Conservation (phyloP, 768 basidiomycete genomes). For the Podaxis sp. region DNA sequence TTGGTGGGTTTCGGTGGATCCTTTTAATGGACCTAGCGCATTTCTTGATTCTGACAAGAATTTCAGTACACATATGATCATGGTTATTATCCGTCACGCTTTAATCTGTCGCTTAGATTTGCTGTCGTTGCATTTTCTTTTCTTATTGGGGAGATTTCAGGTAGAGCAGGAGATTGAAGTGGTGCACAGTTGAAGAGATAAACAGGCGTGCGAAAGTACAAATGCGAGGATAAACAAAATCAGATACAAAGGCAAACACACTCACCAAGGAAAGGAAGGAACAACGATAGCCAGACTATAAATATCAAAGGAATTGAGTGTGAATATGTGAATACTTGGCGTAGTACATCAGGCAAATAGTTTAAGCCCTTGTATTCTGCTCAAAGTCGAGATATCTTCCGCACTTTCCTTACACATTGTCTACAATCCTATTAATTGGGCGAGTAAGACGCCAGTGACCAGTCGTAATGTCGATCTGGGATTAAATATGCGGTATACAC, state of each 20-base stretch:
- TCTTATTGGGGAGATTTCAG: background rate
- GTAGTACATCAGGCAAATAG: no score
- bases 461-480: background rate
- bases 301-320: no score
- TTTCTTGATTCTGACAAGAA: background rate
- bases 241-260: no score
- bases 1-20: background rate
- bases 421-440: background rate
- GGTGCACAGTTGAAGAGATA: background rate
- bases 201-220: background rate
- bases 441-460: background rate
- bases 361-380: no score
- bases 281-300: no score
- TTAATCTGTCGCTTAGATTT: slow-evolving; percentile 1
- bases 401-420: background rate
- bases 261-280: no score
- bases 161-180: background rate
- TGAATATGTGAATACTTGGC: no score
- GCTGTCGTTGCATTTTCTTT: slow-evolving; percentile 8
- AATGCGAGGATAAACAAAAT: background rate
- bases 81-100: background rate
- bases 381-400: background rate
- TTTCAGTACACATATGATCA: background rate
- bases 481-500: background rate
- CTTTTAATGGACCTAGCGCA: background rate